These are phyloP conservation scores for Fonsecaea pedrosoi DNA, from an alignment of 2,329 filamentous ascomycete genomes.

Conservation along the genomic window DNA sequence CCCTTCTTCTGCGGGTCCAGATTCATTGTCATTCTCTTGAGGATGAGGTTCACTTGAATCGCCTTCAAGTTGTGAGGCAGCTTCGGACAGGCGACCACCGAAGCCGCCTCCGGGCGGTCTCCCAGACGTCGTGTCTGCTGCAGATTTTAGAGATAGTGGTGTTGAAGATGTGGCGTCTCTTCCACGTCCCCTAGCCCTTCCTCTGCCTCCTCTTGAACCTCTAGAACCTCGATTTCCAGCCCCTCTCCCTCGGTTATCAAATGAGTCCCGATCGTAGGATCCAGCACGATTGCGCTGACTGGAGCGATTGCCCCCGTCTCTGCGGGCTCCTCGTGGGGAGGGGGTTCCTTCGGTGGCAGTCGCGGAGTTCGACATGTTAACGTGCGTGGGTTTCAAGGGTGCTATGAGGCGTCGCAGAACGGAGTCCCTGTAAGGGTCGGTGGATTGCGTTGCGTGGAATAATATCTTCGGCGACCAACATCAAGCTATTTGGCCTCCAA, in stretches of 20 bases:
- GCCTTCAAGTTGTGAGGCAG: conserved; percentile 49
- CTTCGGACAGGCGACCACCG: conserved; percentile 57
- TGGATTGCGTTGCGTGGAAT: not conserved
- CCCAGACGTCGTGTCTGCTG: conserved; percentile 46
- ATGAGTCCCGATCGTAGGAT: conserved; percentile 18
- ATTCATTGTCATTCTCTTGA: conserved; percentile 19
- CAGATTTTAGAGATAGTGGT: conserved; percentile 41
- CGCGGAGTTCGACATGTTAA: conserved; percentile 24
- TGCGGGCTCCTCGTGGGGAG: conserved; percentile 9
- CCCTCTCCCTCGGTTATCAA: conserved; percentile 21
- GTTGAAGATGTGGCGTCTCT: conserved; percentile 65
- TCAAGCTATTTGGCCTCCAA: not conserved
- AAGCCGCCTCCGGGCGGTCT: conserved; percentile 53
- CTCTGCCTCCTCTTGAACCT: conserved; percentile 65
- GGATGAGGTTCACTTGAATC: conserved; percentile 36
- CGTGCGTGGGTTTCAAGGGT: not conserved
- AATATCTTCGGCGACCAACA: conserved; percentile 9
- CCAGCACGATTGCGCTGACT: conserved; percentile 18
- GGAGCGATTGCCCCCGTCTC: conserved; percentile 22
- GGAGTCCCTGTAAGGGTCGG: not conserved
- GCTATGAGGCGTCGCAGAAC: not conserved
- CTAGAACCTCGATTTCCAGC: conserved; percentile 27
- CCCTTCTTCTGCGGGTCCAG: conserved; percentile 60
- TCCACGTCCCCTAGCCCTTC: conserved; percentile 79
- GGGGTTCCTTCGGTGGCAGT: conserved; percentile 3